Evolutionary conservation across 2,329 filamentous ascomycete species (phyloP), one percentile per base, ranked within the genome.

Genomic region (Pseudogymnoascus sp.): DNA sequence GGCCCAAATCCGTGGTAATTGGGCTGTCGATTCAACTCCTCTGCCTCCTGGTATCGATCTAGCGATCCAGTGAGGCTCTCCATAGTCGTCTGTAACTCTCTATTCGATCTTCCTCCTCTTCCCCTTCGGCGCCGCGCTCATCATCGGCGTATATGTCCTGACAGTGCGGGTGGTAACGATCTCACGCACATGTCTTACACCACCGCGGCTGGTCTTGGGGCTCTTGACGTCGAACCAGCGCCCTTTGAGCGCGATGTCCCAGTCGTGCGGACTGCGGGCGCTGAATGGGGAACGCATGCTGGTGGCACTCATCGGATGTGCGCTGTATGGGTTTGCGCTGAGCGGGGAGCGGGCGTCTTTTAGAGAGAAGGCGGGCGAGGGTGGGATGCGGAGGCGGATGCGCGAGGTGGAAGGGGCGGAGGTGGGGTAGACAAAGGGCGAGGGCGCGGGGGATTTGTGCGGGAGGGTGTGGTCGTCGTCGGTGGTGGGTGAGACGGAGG

Each of bases 61-160:
- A 51, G 42, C 42, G 42, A 31, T 51, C 42, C 42, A 4, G 25
- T 15, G 25, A 31, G 42, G 42, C 13, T 51, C 42, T 25, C 42
- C 42, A 4, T 29, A 51, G 42, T 15, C 42, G 13, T 51, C 7
- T 2, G 13, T 29, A 15, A 10, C 41, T 60, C 41, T 63, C 60
- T 77, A 80, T 68, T 83, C 81, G 63, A 85, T 76, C 80, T 91
- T 95, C 78, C 92, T 88, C 78, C 92, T 86, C 83, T 97, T 97
- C 66, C 92, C 92, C 75, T 92, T 92, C 6, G 92, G 93, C 38
- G 92, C 91, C 25, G 92, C 90, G 67, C 92, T 90, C 78, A 97
- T 90, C 67, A 87, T 81, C 65, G 86, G 89, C 73, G 90, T 96
- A 76, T 95, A 96, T 41, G 91, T 96, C 10, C 10, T 15, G 64